Evolutionary conservation across 352 stramenopile genomes (phyloP), one percentile per base, ranked within the genome.

Genomic region (Pythium aquatile): DNA sequence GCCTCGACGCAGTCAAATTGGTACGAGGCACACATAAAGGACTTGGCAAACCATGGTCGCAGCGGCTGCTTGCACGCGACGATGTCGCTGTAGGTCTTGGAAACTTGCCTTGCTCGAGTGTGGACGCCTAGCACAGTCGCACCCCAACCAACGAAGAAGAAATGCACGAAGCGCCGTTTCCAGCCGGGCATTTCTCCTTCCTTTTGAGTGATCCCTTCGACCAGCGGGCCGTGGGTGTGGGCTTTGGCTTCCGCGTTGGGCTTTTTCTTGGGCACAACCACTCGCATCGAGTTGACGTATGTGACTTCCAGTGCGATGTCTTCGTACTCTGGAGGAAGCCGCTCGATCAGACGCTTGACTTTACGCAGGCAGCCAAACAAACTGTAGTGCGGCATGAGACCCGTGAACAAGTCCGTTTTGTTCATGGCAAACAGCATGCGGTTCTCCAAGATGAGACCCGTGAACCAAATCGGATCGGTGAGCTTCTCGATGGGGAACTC

Each of bases 121-220:
- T 79, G 73, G 33, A 75, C 70, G n/a, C 13, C 73, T n/a, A 77
- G 63, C 20, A 75, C 57, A 0, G 67, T 67, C 44, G 73, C 51
- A 0, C 73, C 73, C 73, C 73, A 77, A 30, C 33, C 58, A 26
- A 69, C 65, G 57, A 79, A 79, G 56, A 77, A 72, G 24, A 75
- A 40, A 33, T 77, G 73, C 7, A 79, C 65, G 4, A 67, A 59
- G n/a, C 65, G 65, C 10, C 65, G 57, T 9, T 63, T 61, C 65
- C 65, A 71, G 29, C 65, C 65, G 39, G 65, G 65, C 65, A 65
- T 58, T n/a, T 65, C 28, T 7, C 63, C 63, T 9, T 39, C 30
- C 20, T 24, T 11, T 26, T 69, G 62, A 1, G 13, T 20, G 47
- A 69, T 40, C 3, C 3, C n/a, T 13, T 26, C 33, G 8, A 58